Conservation (phyloP, 306 rosid species). For the Clitoria ternatea region DNA sequence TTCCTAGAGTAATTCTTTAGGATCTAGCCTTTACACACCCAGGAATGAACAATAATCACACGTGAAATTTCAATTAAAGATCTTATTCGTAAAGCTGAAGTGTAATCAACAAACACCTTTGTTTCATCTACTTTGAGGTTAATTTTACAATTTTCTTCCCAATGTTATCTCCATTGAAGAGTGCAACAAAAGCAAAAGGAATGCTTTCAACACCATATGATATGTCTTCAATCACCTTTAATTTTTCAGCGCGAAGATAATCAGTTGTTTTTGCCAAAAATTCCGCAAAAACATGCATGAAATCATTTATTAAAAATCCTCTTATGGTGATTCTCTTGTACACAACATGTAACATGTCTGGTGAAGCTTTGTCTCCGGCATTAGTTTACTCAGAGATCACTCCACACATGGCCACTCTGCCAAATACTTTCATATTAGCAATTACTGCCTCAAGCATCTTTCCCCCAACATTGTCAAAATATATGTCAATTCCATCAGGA, state of each 20-base stretch:
- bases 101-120: too few relatives aligned
- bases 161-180: conserved; percentile 53
- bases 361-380: conserved; percentile 36
- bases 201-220: conserved; percentile 53
- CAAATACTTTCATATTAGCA: conserved; percentile 54
- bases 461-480: conserved; percentile 79
- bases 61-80: too few relatives aligned
- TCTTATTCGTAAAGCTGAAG: too few relatives aligned
- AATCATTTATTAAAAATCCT: conserved; percentile 58
- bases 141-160: conserved; percentile 66
- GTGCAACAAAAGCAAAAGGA: conserved; percentile 63
- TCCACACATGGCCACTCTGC: conserved; percentile 68
- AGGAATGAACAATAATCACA: too few relatives aligned
- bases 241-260: conserved; percentile 36
- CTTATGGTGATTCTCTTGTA: conserved; percentile 58
- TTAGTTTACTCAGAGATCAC: conserved; percentile 58
- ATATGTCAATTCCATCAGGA: conserved; percentile 74
- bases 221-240: conserved; percentile 51
- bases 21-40: too few relatives aligned
- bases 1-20: too few relatives aligned
- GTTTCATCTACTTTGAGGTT: conserved; percentile 17
- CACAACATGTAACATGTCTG: conserved; percentile 49
- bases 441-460: conserved; percentile 68
- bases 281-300: conserved; percentile 30
- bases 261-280: conserved; percentile 39